Evolutionary conservation across 345 rosid genomes (phyloP).

Genomic region (Noccaea caerulescens): DNA sequence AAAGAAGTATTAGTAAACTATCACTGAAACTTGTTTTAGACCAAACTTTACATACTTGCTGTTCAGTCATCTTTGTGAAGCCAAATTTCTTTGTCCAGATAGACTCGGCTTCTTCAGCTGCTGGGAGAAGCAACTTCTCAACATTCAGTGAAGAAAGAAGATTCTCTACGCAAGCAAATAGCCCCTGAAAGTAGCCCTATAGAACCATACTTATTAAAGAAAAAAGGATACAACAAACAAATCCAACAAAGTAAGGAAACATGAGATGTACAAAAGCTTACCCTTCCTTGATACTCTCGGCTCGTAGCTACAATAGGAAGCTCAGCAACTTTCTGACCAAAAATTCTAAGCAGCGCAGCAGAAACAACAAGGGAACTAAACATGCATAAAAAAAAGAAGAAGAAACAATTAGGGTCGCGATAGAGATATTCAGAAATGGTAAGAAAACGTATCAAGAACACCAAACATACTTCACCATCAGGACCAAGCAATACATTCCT

Average conservation of each 20-base stretch:
- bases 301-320: conserved; percentile 91
- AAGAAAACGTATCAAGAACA: conserved; percentile 14
- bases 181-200: conserved; percentile 85
- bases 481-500: conserved; percentile 73
- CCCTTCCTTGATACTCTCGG: conserved; percentile 84
- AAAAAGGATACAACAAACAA: conserved; percentile 15
- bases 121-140: conserved; percentile 83
- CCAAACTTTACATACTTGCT: conserved; percentile 53
- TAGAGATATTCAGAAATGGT: neutral
- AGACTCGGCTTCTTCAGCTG: conserved; percentile 85
- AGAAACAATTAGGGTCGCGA: conserved; percentile 5
- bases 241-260: conserved; percentile 5
- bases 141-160: conserved; percentile 67
- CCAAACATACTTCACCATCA: conserved; percentile 64
- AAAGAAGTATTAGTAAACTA: neutral
- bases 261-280: conserved; percentile 41
- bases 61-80: conserved; percentile 68
- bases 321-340: conserved; percentile 85
- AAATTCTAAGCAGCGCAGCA: conserved; percentile 85
- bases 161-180: conserved; percentile 75
- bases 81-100: conserved; percentile 89
- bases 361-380: conserved; percentile 75
- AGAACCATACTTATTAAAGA: conserved; percentile 7
- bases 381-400: neutral
- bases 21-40: neutral